These are phyloP conservation scores for Myriosclerotinia scirpicola DNA, from an alignment of 2,329 filamentous ascomycete species.

Conservation along the genomic window DNA sequence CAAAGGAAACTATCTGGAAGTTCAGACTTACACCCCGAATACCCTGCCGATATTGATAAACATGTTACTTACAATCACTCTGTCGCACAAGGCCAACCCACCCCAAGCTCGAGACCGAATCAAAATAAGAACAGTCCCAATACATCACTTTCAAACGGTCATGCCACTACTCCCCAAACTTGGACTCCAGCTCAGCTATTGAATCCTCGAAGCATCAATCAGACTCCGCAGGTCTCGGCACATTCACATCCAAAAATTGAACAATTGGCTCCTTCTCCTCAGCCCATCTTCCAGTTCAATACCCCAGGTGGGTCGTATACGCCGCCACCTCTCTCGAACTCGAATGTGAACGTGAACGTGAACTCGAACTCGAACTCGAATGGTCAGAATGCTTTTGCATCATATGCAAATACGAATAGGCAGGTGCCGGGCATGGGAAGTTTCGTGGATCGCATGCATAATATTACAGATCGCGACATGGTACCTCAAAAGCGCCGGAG, in stretches of 20 bases:
- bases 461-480: conserved; percentile 65
- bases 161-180: conserved; percentile 21
- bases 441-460: conserved; percentile 75
- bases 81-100: conserved; percentile 34
- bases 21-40: conserved; percentile 29
- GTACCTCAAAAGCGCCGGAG: conserved; percentile 68
- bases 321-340: conserved; percentile 8
- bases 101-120: conserved; percentile 32
- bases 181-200: conserved; percentile 48
- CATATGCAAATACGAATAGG: conserved; percentile 30
- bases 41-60: conserved; percentile 20
- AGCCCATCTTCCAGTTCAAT: conserved; percentile 39
- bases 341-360: conserved; percentile 4
- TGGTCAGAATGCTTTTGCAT: conserved; percentile 28
- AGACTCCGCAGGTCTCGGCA: conserved; percentile 1
- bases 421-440: conserved; percentile 48
- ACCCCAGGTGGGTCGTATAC: conserved; percentile 32
- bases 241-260: conserved; percentile 22
- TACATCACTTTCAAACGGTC: conserved; percentile 11
- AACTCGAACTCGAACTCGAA: conserved; percentile 2
- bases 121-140: conserved; percentile 8
- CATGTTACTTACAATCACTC: conserved; percentile 16
- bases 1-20: conserved; percentile 22
- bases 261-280: conserved; percentile 24
- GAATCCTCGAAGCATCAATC: conserved; percentile 43